Evolutionary conservation across 1,139 yeast genomes (phyloP).

Genomic region (Cylindricascospora bacillispora): DNA sequence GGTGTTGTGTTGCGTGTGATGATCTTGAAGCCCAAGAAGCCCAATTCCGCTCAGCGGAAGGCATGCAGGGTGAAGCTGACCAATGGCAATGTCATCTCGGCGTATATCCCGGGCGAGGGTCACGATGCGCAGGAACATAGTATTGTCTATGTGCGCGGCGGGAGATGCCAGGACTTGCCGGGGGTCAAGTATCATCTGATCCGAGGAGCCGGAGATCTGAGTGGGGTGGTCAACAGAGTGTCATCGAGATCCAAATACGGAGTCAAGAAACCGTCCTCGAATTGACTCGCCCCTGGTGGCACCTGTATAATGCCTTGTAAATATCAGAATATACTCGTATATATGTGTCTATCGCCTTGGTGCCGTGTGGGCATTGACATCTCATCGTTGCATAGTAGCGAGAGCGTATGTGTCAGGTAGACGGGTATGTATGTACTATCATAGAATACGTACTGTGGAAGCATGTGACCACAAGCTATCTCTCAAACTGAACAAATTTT

Average conservation of each 20-base stretch:
- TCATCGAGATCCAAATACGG: conserved; percentile 91
- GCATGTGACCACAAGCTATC: too few species aligned
- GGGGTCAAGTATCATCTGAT: conserved; percentile 94
- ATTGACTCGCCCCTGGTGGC: conserved; percentile 10
- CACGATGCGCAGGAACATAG: conserved; percentile 98
- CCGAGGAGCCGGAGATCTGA: conserved; percentile 87
- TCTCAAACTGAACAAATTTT: too few species aligned
- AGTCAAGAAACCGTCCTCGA: conserved; percentile 68
- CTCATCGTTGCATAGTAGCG: too few species aligned
- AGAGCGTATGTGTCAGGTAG: too few species aligned
- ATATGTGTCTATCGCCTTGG: too few species aligned
- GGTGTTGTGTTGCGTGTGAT: conserved; percentile 93
- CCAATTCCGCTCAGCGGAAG: conserved; percentile 95
- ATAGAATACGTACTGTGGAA: too few species aligned
- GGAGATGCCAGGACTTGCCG: conserved; percentile 95
- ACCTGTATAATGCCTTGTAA: not conserved
- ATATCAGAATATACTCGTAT: too few species aligned
- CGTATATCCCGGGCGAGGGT: conserved; percentile 97
- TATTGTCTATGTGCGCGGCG: conserved; percentile 91
- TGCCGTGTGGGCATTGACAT: too few species aligned
- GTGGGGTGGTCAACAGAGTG: conserved; percentile 88
- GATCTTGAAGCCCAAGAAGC: conserved; percentile 94
- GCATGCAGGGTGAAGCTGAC: conserved; percentile 91
- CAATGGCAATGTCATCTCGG: conserved; percentile 80
- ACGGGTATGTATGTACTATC: too few species aligned